Evolutionary conservation across 768 basidiomycete genomes (phyloP), one percentile per base, ranked within the genome.

Genomic region (Baorangia bicolor): DNA sequence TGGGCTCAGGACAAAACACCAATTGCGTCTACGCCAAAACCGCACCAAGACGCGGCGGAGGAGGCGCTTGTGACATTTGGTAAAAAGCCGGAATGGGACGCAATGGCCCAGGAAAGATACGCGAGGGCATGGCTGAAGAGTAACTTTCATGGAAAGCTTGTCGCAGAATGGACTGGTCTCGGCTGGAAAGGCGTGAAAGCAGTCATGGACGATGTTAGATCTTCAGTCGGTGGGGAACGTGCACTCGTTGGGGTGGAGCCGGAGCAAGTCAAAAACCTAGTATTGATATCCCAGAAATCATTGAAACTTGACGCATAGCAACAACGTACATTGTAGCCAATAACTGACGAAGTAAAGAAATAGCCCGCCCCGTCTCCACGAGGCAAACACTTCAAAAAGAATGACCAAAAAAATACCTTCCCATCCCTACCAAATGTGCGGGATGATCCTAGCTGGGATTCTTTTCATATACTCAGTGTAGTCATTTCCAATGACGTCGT

Each of bases 151-250:
- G 83, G 84, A 5, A 71, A 69, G 13, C 72, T 67, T 25, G 78
- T 87, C 11, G 74, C 75, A n/a, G 77, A 82, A 51, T 86, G 83
- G 85, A 74, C 80, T 4, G 75, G 75, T 5, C 58, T 83, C 35
- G 76, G 71, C 13, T 81, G 80, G 77, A 69, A 39, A 46, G 75
- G 73, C 4, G 75, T 84, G 25, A 80, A 84, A 60, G 63, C 65
- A 44, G 73, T 85, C 44, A 84, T 84, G 81, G 77, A 80, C 33
- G 69, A 68, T 40, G 77, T 86, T 34, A 73, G 82, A 38, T 63
- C 62, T 30, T 70, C 70, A 34, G 65, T 78, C 13, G 84, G 80
- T 30, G 83, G 82, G 4, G 74, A 73, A 21, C 77, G 74, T 11
- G 67, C 84, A 51, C 68, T 81, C 25, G 56, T 81, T 30, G 72